phyloP scores from a whole-genome alignment of 1,284 basidiomycete species.

The Pterulicium gracile region DNA sequence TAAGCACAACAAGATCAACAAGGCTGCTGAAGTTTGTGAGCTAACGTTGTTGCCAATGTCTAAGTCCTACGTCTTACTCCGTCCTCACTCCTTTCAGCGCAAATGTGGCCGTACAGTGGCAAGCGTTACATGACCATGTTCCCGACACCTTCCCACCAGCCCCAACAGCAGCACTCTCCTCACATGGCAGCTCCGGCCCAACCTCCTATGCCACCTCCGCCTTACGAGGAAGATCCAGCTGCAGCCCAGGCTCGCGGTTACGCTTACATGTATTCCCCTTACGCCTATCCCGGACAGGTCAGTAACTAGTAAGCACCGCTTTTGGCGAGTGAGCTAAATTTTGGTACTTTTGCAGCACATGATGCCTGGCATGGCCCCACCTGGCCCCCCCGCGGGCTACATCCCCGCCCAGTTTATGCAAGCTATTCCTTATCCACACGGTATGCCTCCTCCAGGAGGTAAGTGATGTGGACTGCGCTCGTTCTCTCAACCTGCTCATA shows the following conservation, averaged over 20 bases:
- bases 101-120: slow-evolving; percentile 82
- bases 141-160: slow-evolving; percentile 45
- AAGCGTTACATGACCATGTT: slow-evolving; percentile 78
- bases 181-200: slow-evolving; percentile 51
- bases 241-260: slow-evolving; percentile 51
- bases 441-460: slow-evolving; percentile 65
- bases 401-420: slow-evolving; percentile 74
- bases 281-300: slow-evolving; percentile 66
- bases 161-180: slow-evolving; percentile 47
- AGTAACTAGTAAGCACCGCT: slow-evolving; percentile 12
- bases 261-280: slow-evolving; percentile 64
- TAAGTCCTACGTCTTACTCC: slow-evolving; percentile 4
- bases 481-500: neutral
- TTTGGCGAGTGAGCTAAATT: slow-evolving; percentile 5
- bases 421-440: slow-evolving; percentile 67
- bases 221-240: slow-evolving; percentile 64
- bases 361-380: slow-evolving; percentile 73
- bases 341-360: slow-evolving; percentile 36
- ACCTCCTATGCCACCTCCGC: slow-evolving; percentile 55
- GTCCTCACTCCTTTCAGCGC: slow-evolving; percentile 28
- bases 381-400: slow-evolving; percentile 61
- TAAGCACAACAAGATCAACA: slow-evolving; percentile 74
- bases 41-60: slow-evolving; percentile 11
- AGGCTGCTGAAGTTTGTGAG: slow-evolving; percentile 65
- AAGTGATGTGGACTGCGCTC: slow-evolving; percentile 13